These are phyloP conservation scores for Pugionium dolabratum DNA, from an alignment of 345 rosid species.

Conservation along the genomic window DNA sequence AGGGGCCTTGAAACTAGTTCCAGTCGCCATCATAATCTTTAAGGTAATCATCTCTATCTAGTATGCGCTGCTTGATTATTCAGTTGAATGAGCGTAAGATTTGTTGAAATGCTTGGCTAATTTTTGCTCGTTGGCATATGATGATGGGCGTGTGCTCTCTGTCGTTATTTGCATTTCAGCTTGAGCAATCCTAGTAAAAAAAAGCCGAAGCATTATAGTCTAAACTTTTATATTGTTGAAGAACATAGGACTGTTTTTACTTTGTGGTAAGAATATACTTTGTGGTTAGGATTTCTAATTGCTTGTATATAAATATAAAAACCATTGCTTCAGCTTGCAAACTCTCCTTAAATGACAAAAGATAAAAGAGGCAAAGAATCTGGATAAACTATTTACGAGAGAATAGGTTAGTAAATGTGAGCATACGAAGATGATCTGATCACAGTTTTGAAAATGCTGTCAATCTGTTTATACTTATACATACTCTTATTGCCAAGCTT, in stretches of 20 bases:
- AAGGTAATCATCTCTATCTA: constrained; percentile 30
- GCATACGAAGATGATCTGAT: constrained; percentile 10
- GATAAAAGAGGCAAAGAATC: not conserved
- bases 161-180: not conserved
- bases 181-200: not conserved
- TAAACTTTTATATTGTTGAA: not conserved
- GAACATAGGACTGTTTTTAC: constrained; percentile 7
- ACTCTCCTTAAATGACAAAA: constrained; percentile 12
- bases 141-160: constrained; percentile 5
- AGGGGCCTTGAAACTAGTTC: constrained; percentile 42
- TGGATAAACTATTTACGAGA: not conserved
- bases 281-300: constrained; percentile 18
- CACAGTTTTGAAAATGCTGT: not conserved
- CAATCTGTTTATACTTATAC: constrained; percentile 9
- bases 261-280: not conserved
- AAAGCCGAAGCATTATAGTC: constrained; percentile 2
- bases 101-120: not conserved
- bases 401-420: not conserved
- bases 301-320: constrained; percentile 14
- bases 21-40: constrained; percentile 9
- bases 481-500: constrained; percentile 1
- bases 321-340: constrained; percentile 15
- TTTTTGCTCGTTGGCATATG: constrained; percentile 11
- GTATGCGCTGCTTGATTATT: constrained; percentile 3
- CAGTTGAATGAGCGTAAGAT: constrained; percentile 19